Evolutionary conservation across 164 flowering plant species (phyloP).

Genomic region (Vitis rotundifolia): DNA sequence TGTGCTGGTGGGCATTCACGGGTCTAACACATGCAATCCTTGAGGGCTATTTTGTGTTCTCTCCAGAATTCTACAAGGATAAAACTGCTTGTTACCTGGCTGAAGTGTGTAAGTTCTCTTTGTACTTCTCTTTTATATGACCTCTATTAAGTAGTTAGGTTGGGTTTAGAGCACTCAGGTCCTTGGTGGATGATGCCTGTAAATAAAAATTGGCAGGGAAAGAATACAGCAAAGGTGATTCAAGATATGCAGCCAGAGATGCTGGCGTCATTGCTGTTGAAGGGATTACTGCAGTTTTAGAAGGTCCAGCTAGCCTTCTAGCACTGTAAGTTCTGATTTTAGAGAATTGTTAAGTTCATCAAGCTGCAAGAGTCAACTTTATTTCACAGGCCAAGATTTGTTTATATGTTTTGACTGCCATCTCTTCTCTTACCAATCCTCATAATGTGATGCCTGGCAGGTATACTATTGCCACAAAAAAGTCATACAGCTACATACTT

Average conservation of each 20-base stretch:
- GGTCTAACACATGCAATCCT: slow-evolving; percentile 84
- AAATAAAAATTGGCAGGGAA: slow-evolving; percentile 61
- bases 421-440: not conserved
- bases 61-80: slow-evolving; percentile 84
- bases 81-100: slow-evolving; percentile 65
- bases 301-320: slow-evolving; percentile 82
- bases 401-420: not conserved
- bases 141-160: not conserved
- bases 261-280: slow-evolving; percentile 75
- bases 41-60: slow-evolving; percentile 87
- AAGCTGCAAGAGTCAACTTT: not conserved
- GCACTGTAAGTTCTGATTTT: slow-evolving; percentile 61
- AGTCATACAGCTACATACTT: slow-evolving; percentile 72
- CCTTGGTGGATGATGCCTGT: not conserved
- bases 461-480: slow-evolving; percentile 71
- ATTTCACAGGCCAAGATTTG: not conserved
- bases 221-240: slow-evolving; percentile 99
- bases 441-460: slow-evolving; percentile 34
- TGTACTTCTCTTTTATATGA: not conserved
- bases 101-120: slow-evolving; percentile 78
- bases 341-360: not conserved
- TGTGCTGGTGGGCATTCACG: slow-evolving; percentile 99
- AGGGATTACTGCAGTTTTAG: slow-evolving; percentile 84
- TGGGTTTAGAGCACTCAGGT: not conserved
- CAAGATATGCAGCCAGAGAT: slow-evolving; percentile 84